Percentiles rank a stretch among this genome's conserved stretches.
phyloP scores from a whole-genome alignment of 1,284 basidiomycete species.

The Ustilago bromivora region DNA sequence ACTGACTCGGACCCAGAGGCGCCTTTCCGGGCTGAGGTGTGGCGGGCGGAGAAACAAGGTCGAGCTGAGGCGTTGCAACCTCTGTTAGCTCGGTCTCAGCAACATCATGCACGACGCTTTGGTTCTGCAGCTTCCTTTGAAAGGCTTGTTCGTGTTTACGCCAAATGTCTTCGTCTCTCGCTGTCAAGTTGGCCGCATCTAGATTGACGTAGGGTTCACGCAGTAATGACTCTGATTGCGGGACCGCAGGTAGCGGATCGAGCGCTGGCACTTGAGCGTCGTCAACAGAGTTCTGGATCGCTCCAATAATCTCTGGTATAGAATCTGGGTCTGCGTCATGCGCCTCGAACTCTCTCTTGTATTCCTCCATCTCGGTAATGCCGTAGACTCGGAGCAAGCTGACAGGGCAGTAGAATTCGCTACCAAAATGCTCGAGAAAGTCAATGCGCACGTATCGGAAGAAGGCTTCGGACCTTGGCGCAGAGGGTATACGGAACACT shows the following conservation, averaged over 20 bases:
- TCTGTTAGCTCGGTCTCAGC: conserved; percentile 18
- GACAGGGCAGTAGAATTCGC: conserved; percentile 95
- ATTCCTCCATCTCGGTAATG: conserved; percentile 94
- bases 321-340: conserved; percentile 70
- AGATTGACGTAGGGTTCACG: neutral
- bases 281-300: neutral
- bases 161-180: conserved; percentile 50
- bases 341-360: conserved; percentile 80
- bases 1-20: neutral
- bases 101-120: conserved; percentile 17
- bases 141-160: conserved; percentile 50
- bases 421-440: conserved; percentile 92
- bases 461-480: conserved; percentile 52
- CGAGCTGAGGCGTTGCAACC: conserved; percentile 2
- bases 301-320: conserved; percentile 37
- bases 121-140: conserved; percentile 38
- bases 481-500: conserved; percentile 62
- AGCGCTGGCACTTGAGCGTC: neutral
- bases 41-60: conserved; percentile 6
- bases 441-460: conserved; percentile 90
- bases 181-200: conserved; percentile 20
- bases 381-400: conserved; percentile 94
- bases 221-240: neutral
- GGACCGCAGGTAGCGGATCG: neutral
- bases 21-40: neutral